Base-by-base conservation (phyloP, 139 green algal species). In the Coelastrella sp. region DNA sequence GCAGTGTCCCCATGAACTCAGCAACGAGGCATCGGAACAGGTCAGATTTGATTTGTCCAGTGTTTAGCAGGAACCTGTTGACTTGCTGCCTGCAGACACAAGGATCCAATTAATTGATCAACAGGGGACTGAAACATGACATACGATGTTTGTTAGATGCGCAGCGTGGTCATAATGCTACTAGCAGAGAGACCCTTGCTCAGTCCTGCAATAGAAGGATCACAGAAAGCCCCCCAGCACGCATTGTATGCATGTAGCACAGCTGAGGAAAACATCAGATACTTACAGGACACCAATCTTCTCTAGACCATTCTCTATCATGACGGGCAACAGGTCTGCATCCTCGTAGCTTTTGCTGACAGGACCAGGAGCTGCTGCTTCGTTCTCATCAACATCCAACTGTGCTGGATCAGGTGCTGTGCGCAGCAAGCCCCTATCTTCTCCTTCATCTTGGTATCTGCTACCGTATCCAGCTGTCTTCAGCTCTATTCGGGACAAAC, bases 1-100 rank as follows among this genome's bases (percentile, higher is more conserved):
- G 81, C 77, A 93, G 40, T 23, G 88, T 92, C 38, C 90, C 90
- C n/a, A 90, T 87, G 71, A 93, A 93, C 76, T 93, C 90, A 11
- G 90, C 90, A 5, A 93, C 35, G 0, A 93, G 72, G 71, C 84
- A 85, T 5, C 90, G 88, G 1, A 85, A 21, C 17, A 89, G 87
- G 25, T 90, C 88, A 30, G 87, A 88, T 38, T 78, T 79, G 53
- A 93, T 88, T 30, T 93, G 90, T n/a, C 90, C 90, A 0, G 86
- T 89, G 30, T 78, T 68, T 3, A 15, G 19, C 5, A 88, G 72
- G 38, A 87, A 60, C 6, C 38, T 57, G 43, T 82, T 79, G 0
- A 87, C 69, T 25, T 87, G 71, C 38, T 88, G 43, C 86, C 90
- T 93, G 90, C 64, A 73, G 30, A 63, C n/a, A n/a, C n/a, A n/a